phyloP scores from a whole-genome alignment of 257 asterid genomes.

The Anisodus acutangulus region DNA sequence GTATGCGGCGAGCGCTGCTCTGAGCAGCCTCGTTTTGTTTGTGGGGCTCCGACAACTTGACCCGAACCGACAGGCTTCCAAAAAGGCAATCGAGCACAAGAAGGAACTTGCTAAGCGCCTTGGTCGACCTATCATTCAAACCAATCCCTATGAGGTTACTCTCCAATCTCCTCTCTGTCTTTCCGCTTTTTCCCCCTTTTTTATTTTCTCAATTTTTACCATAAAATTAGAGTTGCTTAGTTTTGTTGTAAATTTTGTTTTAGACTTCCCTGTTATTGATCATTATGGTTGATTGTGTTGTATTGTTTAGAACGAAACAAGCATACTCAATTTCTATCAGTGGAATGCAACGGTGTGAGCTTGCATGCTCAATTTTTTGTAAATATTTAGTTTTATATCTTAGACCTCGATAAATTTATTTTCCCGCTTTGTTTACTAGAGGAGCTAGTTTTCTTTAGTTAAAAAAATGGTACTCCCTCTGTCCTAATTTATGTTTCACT shows the following conservation, averaged over 20 bases:
- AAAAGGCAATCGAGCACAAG: constrained; percentile 77
- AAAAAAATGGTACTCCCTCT: no score
- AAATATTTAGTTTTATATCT: background rate
- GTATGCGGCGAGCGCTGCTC: constrained; percentile 89
- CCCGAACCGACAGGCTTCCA: constrained; percentile 83
- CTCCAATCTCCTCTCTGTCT: background rate
- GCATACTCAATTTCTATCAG: background rate
- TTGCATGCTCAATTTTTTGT: background rate
- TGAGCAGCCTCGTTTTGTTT: constrained; percentile 77
- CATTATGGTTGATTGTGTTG: background rate
- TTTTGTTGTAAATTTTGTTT: background rate
- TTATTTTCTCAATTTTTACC: background rate
- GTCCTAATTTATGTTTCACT: no score
- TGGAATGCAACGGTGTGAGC: background rate
- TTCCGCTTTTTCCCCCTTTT: background rate
- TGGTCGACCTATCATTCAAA: constrained; percentile 80
- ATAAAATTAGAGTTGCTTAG: background rate
- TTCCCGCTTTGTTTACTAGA: background rate
- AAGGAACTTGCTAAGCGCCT: constrained; percentile 90
- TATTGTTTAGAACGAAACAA: background rate
- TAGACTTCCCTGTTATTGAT: background rate
- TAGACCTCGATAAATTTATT: background rate
- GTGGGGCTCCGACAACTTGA: constrained; percentile 74
- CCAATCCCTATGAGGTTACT: constrained; percentile 82
- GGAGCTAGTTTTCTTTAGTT: background rate